Evolutionary conservation across 306 rosid species (phyloP), one percentile per base, ranked within the genome.

Genomic region (Alnus glutinosa): DNA sequence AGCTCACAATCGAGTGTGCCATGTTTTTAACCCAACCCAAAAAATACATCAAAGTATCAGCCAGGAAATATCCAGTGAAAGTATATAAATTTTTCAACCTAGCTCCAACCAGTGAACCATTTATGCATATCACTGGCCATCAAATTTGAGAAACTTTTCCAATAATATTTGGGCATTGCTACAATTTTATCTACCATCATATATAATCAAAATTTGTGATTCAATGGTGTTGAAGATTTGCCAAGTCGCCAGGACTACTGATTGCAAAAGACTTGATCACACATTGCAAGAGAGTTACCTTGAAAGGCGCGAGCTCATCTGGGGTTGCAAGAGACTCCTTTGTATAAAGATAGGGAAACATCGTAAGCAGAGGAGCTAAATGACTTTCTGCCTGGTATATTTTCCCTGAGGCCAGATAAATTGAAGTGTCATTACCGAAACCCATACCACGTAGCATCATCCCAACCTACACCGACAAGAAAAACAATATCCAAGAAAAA

Each of bases 391-490:
- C 89, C 62, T 77, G 77, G 84, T 93, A 96, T 83, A 93, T 87
- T 86, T 90, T 89, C 47, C 99, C 99, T 9, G 99, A 89, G 71
- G 98, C 99, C 85, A 96, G 86, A 85, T 87, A 96, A 78, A 96
- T 86, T 74, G 94, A 86, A 5, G 97, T 96, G 77, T 78, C 85
- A 84, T 93, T 93, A 80, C 86, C 87, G 77, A 96, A 91, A 59
- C 98, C 99, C 97, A 96, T 90, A 81, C 96, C 99, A 12, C 94
- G 93, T 47, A 96, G 89, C 92, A 96, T 88, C 94, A 93, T 83
- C 46, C 98, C 99, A 61, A 93, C 99, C 99, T 96, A 86, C 78
- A 63, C 57, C 62, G 74, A 86, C 77, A 71, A 81, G 59, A 74
- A 83, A 83, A 79, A 81, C 70, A 74, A 77, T 62, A 72, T n/a